Base-by-base conservation (phyloP, 1,284 basidiomycete genomes). In the Trichosporon coremiiforme region DNA sequence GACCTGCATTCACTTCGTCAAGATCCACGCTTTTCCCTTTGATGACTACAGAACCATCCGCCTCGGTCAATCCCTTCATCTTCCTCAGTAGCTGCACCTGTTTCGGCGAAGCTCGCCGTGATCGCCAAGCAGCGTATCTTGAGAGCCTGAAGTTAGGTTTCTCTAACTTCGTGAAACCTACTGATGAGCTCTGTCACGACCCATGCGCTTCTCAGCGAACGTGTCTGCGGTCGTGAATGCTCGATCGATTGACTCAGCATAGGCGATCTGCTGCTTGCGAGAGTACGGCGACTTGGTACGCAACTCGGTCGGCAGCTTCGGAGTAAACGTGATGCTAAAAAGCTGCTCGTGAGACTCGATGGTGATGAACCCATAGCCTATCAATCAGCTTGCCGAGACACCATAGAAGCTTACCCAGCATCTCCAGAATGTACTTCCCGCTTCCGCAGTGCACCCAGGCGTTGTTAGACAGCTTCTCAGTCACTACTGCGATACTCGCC, bases 401-500 rank as follows among this genome's bases (percentile, higher is more conserved):
- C 15, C 41, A 3, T n/a, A n/a, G n/a, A n/a, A 10, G 69, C 76
- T 31, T 20, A 75, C 89, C 89, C 20, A 95, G 81, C 70, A 92
- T 89, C 74, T 95, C 91, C 0, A 98, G 85, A 9, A 97, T 87
- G 79, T 91, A 93, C 7, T 88, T 82, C 25, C 89, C 86, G 2
- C 85, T 85, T 0, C 94, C 93, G 75, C 92, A 94, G 9, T 89
- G 88, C 36, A 79, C 82, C 82, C 82, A 83, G 8, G 79, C 75
- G 62, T 78, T 89, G 87, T 33, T 86, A 86, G 53, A 85, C 83
- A 70, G 66, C 50, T 86, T 83, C 53, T 87, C 84, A 1, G 88
- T 83, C 67, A 91, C 84, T 12, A 87, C 78, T 13, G 68, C 57
- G 20, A 75, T 72, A 13, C 22, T 55, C 41, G 45, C 60, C 6